Base-by-base conservation (phyloP, 2,329 filamentous ascomycete species). In the Penicillium sp. region DNA sequence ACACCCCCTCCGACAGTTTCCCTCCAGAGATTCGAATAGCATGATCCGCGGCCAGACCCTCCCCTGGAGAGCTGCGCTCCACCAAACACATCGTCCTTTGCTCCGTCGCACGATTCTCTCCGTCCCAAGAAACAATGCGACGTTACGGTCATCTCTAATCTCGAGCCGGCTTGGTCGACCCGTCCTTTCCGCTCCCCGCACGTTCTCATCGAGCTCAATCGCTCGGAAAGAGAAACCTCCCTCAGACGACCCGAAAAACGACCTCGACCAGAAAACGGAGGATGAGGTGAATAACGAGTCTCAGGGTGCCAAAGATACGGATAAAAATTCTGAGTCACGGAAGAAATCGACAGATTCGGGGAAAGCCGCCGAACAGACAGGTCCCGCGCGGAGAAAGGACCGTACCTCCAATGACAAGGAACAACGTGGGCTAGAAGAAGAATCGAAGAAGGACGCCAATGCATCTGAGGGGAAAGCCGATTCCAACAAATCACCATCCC, bases 31-130 rank as follows among this genome's bases (percentile, higher is more conserved):
- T 52, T 55, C 54, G 51, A 62, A 56, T 68, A 81, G 75, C 73
- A 88, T 88, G 86, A 79, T 86, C 71, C 84, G 85, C 77, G 81
- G 83, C 67, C 83, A 85, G 74, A 83, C 81, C 63, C 74, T 87
- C 68, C 83, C 84, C 75, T 88, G 85, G 86, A 83, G 85, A 77
- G 77, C 79, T 73, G 84, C 83, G 65, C 77, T 84, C 67, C 79
- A 78, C 61, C 77, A 77, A 64, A 77, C 79, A 55, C 75, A 76
- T 65, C 76, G 75, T 51, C 71, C 72, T 55, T 58, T 74, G 49
- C 55, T 68, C 46, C 69, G 68, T 46, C 66, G 71, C 45, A 67
- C 72, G 48, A 63, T 70, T 44, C 57, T 71, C 40, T 57, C 69
- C 31, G 56, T 65, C 28, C 62, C 66, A 31, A 69, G 71, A 62